Evolutionary conservation across 768 basidiomycete species (phyloP), one percentile per base, ranked within the genome.

Genomic region (Hydnomerulius pinastri): DNA sequence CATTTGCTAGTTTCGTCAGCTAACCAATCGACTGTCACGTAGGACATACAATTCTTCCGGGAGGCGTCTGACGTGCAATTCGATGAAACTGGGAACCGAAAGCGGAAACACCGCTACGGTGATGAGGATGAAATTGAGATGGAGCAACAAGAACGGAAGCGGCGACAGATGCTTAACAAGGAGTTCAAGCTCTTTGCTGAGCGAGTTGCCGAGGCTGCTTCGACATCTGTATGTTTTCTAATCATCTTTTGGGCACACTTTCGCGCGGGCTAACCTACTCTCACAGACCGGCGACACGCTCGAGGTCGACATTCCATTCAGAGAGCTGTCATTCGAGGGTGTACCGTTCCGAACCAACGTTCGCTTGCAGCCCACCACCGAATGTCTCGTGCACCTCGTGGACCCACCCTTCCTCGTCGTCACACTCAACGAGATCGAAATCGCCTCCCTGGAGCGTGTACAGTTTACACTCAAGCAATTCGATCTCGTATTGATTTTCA

Each of bases 91-190:
- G 97, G 97, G n/a, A 98, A 98, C 61, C 82, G 95, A 59, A 98
- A 98, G 70, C 83, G 96, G 47, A 94, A 97, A 69, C 90, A 94
- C 61, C 83, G 96, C 48, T 98, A 98, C 62, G 94, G 94, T 24
- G 97, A 98, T 63, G 97, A 99, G 68, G 97, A 99, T 65, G 97
- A 98, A 71, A 94, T 98, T 53, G 95, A 98, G 74, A 90, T 96
- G 74, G 97, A 98, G 65, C 96, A 98, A 65, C 92, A 94, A 67
- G 97, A 99, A 68, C 78, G 95, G 43, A 92, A 89, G 70, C 85
- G 93, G 25, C 77, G 94, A 44, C 89, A 88, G 45, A 76, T 87
- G 69, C 76, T 97, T 30, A 98, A 99, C 76, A 92, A 87, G 64
- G 92, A 97, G 64, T 94, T 98, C 70, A 93, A 91, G 64, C 76